Conservation (phyloP, 257 asterid species). For the Perilla frutescens region DNA sequence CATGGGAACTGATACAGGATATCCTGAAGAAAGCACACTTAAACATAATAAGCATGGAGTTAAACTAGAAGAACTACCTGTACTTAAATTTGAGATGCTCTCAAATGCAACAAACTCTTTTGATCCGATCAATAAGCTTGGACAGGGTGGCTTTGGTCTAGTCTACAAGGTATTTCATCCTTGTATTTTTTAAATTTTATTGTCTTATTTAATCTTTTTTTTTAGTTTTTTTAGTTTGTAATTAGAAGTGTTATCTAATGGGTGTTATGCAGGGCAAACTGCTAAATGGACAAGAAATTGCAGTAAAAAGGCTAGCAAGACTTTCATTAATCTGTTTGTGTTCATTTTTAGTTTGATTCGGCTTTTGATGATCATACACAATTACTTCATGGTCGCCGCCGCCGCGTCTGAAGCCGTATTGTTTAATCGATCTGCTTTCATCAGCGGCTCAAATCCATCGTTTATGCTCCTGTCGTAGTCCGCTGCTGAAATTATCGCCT, state of each 20-base stretch:
- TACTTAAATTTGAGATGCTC: slow-evolving; percentile 28
- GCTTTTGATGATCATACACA: too few species aligned
- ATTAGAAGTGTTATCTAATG: neutral
- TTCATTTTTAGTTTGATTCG: too few species aligned
- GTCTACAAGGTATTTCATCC: slow-evolving; percentile 38
- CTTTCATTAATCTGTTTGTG: too few species aligned
- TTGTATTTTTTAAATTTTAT: neutral
- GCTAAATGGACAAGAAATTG: slow-evolving; percentile 46
- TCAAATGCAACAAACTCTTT: slow-evolving; percentile 35
- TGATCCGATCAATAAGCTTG: slow-evolving; percentile 27
- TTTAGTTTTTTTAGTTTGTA: neutral
- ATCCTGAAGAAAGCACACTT: slow-evolving; percentile 1
- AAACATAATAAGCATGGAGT: slow-evolving; percentile 16
- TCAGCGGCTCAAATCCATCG: too few species aligned
- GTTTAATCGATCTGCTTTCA: too few species aligned
- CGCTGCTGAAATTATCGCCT: too few species aligned
- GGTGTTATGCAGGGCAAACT: slow-evolving; percentile 39
- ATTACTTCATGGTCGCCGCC: too few species aligned
- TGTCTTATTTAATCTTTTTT: too few species aligned
- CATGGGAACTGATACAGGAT: neutral
- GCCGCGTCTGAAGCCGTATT: too few species aligned
- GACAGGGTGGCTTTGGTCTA: slow-evolving; percentile 47
- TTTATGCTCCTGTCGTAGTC: too few species aligned
- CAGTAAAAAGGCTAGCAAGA: slow-evolving; percentile 49
- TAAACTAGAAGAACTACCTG: slow-evolving; percentile 31